Evolutionary conservation across 2,329 filamentous ascomycete genomes (phyloP), one percentile per base, ranked within the genome.

Genomic region (Plectosphaerella cucumerina): DNA sequence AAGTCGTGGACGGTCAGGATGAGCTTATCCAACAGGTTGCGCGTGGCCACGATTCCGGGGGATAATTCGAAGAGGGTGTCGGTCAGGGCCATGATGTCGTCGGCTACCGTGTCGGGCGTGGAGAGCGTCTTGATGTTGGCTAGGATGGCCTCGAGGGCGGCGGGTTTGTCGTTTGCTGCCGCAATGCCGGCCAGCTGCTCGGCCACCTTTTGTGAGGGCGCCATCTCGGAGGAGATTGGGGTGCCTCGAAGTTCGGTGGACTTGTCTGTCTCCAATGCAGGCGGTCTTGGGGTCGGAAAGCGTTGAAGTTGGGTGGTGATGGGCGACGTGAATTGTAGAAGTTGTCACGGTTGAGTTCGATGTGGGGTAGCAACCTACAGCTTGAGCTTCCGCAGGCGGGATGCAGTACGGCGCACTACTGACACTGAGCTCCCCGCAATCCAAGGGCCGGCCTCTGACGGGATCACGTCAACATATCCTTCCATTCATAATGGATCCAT

Each of bases 11-110:
- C 86, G 15, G 79, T 74, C 41, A 73, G 62, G 57, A 88, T 77
- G 63, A 95, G 89, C 51, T 74, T 71, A 50, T 79, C 76, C 54
- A 95, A 82, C 12, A 94, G 77, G 15, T 83, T 78, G 6, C 89
- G 83, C 5, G 87, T 84, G 26, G 85, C 78, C n/a, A 94, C 87
- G 59, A 93, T 85, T 60, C 88, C 87, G 49, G 92, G 78, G 20
- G 78, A 77, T 60, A 89, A 84, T 57, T 74, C 77, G 57, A 92
- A 81, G 49, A 92, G 77, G 47, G 78, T 81, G 60, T 85, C 78
- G 50, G 85, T 75, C 58, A 89, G 85, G 60, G 82, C 81, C 53
- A 82, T 83, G 52, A 92, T 76, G 66, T 92, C 84, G 53, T 78
- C 61, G 42, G 61, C 57, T 39, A 70, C 62, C 23, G 67, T 71